Base-by-base conservation (phyloP, 371 early-diverging fungal genomes). In the Rhizopus microsporus region DNA sequence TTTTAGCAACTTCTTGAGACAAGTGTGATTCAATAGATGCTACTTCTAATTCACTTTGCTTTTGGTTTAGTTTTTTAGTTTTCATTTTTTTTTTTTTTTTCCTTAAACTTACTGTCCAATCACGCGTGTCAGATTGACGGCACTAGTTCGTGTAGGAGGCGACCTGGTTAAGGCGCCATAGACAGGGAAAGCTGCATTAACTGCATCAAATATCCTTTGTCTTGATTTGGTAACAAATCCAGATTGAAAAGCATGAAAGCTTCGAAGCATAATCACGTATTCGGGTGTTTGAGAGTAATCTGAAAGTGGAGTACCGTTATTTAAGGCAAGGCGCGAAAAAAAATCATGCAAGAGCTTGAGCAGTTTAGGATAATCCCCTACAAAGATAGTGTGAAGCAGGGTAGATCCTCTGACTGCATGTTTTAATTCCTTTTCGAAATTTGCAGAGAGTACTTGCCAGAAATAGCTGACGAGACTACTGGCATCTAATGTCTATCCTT, bases 361-460 rank as follows among this genome's bases (percentile, higher is more conserved):
- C 5, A 93, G 57, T 51, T 83, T 83, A 12, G 92, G 91, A 65
- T 91, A 93, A 8, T 91, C 91, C 7, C 80, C 79, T 45, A 90
- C 81, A 52, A 93, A 79, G 0, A 84, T 84, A 48, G 86, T 88
- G 38, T 86, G 87, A 30, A 93, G 56, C 57, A 84, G 85, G 12
- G 79, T 77, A 5, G 89, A 87, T 29, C 71, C 64, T 62, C 71
- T 74, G 3, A 75, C 69, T n/a, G 75, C 76, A 17, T 73, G 71
- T 33, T 76, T 75, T 17, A 82, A 57, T 38, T 77, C 80, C 43
- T 59, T 71, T 51, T 80, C 82, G 59, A 82, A 80, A 55, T 57
- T 75, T 12, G 60, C 58, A 8, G 82, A 73, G 12, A 82, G 40
- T 10, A 67, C 54, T 39, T 73, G 62, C 82, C 82, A 82, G 54